phyloP scores from a whole-genome alignment of 1,284 basidiomycete species.

The Puccinia polysora region DNA sequence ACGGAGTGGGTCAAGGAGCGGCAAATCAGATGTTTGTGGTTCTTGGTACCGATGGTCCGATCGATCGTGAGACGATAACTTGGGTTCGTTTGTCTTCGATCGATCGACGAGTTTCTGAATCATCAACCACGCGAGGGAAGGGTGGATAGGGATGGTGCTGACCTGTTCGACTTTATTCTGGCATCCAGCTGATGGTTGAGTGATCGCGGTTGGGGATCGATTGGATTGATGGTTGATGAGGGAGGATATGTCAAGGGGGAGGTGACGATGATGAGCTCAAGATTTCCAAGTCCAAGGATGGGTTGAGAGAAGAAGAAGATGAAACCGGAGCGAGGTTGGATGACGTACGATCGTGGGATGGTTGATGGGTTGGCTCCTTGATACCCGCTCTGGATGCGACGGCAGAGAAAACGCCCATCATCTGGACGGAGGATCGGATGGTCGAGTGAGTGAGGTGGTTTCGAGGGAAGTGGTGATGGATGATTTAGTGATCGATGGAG shows the following conservation, averaged over 20 bases:
- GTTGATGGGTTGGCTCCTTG: background rate
- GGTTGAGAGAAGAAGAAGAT: background rate
- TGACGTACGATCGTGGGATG: conserved; percentile 11
- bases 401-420: conserved; percentile 32
- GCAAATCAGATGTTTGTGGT: too few species aligned
- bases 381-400: conserved; percentile 21
- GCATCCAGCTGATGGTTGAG: background rate
- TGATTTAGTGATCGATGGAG: too few species aligned
- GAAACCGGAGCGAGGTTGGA: background rate
- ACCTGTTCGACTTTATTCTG: background rate
- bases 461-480: background rate
- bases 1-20: too few species aligned
- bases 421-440: background rate
- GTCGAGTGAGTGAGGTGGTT: background rate
- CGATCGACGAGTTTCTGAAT: too few species aligned
- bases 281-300: too few species aligned
- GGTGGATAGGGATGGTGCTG: background rate
- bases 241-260: background rate
- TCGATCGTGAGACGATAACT: background rate
- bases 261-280: too few species aligned
- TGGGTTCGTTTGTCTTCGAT: too few species aligned
- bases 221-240: background rate
- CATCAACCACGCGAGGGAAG: background rate
- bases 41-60: background rate
- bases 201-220: background rate